Conservation (phyloP, 2,329 filamentous ascomycete species). For the Cadophora gregata region DNA sequence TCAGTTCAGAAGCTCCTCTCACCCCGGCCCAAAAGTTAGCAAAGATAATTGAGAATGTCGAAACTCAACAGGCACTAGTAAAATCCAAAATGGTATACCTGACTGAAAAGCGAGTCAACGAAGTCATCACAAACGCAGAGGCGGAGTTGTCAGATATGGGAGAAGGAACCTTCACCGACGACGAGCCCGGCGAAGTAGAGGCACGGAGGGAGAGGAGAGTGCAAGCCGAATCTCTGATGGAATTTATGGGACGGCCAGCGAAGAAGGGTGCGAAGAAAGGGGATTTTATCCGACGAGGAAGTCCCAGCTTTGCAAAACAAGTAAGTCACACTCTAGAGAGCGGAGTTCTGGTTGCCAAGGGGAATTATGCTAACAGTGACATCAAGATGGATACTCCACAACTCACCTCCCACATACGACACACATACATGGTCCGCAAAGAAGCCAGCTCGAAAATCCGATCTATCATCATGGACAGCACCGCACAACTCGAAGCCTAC, state of each 20-base stretch:
- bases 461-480: neutral
- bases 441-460: neutral
- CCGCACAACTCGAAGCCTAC: conserved; percentile 16
- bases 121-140: conserved; percentile 24
- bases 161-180: conserved; percentile 10
- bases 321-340: neutral
- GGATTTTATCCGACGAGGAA: neutral
- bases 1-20: neutral
- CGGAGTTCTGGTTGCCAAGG: neutral
- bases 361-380: conserved; percentile 22
- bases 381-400: conserved; percentile 26
- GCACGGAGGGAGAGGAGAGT: conserved; percentile 4
- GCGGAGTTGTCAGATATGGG: conserved; percentile 28
- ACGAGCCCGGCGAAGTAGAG: neutral
- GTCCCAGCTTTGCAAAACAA: neutral
- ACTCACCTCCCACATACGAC: neutral
- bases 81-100: conserved; percentile 35
- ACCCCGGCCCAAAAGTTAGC: conserved; percentile 27
- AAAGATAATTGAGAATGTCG: conserved; percentile 35
- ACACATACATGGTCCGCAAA: neutral
- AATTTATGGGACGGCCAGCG: conserved; percentile 45
- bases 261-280: conserved; percentile 34
- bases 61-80: conserved; percentile 36
- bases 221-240: conserved; percentile 49
- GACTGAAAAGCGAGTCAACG: conserved; percentile 23